Evolutionary conservation across 2,329 filamentous ascomycete genomes (phyloP).

Genomic region (Colletotrichum viniferum): DNA sequence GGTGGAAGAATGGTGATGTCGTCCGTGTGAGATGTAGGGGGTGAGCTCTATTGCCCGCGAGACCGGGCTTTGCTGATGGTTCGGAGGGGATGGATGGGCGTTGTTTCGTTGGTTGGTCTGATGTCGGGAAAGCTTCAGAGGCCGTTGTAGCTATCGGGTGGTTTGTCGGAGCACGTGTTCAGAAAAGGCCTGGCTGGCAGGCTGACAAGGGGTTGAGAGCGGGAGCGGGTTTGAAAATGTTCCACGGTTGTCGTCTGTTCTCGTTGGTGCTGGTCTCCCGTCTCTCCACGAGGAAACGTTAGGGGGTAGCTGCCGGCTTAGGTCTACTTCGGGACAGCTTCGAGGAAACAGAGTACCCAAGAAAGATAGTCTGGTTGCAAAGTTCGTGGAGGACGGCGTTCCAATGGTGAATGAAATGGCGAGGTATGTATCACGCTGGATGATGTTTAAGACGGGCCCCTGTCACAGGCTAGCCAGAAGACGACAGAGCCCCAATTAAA

Average conservation of each 20-base stretch:
- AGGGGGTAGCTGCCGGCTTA: neutral
- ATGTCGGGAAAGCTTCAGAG: slow-evolving; percentile 13
- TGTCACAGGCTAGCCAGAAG: slow-evolving; percentile 18
- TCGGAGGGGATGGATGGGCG: neutral
- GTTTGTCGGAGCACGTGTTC: slow-evolving; percentile 19
- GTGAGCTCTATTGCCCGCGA: neutral
- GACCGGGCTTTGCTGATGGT: neutral
- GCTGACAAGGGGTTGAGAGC: neutral
- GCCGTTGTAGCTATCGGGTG: neutral
- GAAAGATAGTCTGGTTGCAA: neutral
- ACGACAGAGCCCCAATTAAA: slow-evolving; percentile 16
- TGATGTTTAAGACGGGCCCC: slow-evolving; percentile 16
- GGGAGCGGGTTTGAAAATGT: neutral
- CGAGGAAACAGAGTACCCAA: neutral
- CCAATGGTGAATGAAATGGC: neutral
- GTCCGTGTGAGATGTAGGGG: neutral
- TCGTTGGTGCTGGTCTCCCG: neutral
- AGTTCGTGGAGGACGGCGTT: neutral
- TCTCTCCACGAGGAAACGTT: neutral
- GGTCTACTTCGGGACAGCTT: neutral
- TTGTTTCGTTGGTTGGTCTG: slow-evolving; percentile 12
- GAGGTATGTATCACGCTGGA: slow-evolving; percentile 19
- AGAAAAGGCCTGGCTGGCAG: neutral
- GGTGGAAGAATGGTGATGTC: neutral
- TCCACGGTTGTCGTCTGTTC: slow-evolving; percentile 1